Evolutionary conservation across 2,329 filamentous ascomycete species (phyloP).

Genomic region (Aspergillus sp.): DNA sequence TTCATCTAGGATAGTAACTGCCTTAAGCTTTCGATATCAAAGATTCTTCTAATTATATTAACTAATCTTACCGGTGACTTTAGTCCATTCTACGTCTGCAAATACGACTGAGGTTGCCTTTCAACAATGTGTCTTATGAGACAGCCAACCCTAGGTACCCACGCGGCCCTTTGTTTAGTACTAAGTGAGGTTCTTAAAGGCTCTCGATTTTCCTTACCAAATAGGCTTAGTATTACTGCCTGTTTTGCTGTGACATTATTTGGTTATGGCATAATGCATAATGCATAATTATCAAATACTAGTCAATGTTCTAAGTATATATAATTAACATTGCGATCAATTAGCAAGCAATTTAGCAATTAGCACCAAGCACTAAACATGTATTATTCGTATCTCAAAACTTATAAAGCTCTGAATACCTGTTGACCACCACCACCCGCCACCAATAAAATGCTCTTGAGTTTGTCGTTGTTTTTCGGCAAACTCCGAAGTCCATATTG

Average conservation of each 20-base stretch:
- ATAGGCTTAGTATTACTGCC: background rate
- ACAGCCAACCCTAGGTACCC: background rate
- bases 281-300: background rate
- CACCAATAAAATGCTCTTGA: background rate
- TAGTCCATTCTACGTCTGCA: background rate
- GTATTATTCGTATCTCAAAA: too few species aligned
- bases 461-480: background rate
- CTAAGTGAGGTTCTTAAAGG: too few species aligned
- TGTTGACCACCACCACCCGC: background rate
- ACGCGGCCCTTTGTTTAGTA: too few species aligned
- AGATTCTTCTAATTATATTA: too few species aligned
- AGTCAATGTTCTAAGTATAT: background rate
- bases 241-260: background rate
- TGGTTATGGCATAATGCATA: background rate
- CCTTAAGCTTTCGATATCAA: background rate
- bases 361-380: too few species aligned
- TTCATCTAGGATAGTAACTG: background rate
- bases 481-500: background rate
- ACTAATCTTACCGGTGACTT: too few species aligned
- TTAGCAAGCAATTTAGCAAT: background rate
- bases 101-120: background rate
- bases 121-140: background rate
- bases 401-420: too few species aligned
- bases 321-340: background rate
- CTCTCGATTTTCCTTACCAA: background rate